Conservation (phyloP, 176 grass and related monocot genomes). For the Carex cristatella region DNA sequence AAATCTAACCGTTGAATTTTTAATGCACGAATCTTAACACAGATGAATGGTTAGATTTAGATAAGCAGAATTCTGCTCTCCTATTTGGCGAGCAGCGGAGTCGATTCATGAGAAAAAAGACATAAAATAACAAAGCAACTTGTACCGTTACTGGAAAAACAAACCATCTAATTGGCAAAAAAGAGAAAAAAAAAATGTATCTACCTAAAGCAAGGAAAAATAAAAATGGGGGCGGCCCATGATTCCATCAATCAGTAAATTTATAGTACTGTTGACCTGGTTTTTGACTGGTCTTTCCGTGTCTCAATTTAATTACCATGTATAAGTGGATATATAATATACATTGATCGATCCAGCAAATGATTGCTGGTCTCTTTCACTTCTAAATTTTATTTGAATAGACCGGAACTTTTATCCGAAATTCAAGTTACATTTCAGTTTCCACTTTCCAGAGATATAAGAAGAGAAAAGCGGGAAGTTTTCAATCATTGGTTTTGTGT, state of each 20-base stretch:
- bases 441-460: neutral
- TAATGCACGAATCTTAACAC: too few species aligned
- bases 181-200: neutral
- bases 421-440: neutral
- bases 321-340: neutral
- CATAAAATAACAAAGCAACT: neutral
- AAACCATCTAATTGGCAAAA: neutral
- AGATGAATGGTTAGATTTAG: too few species aligned
- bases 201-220: neutral
- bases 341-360: neutral
- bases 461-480: neutral
- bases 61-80: too few species aligned
- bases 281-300: neutral
- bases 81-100: too few species aligned
- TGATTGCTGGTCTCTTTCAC: neutral
- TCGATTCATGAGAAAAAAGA: neutral
- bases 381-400: neutral
- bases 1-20: too few species aligned
- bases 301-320: neutral
- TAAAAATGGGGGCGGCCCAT: neutral
- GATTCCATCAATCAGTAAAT: neutral
- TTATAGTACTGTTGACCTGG: neutral
- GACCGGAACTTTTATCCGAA: neutral
- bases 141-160: conserved; percentile 7
- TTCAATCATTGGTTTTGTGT: neutral